phyloP scores from a whole-genome alignment of 1,284 basidiomycete genomes.

The Coniferiporia sulphurascens region DNA sequence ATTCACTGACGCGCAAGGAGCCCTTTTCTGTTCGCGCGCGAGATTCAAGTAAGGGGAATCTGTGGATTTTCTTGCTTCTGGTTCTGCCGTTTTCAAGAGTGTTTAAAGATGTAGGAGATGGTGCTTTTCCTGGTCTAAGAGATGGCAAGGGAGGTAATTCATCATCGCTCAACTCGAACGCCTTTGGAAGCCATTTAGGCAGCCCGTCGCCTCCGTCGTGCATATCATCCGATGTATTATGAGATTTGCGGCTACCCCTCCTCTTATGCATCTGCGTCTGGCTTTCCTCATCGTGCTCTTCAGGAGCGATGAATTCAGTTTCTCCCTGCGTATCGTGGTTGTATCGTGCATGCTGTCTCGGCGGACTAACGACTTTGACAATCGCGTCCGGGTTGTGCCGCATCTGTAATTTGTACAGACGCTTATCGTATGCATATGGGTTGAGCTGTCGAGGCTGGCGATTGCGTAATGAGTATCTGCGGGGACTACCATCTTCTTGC shows the following conservation, averaged over 20 bases:
- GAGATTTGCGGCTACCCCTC: conserved; percentile 5
- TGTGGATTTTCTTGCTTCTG: background rate
- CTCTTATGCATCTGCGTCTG: conserved; percentile 14
- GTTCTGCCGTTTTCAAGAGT: background rate
- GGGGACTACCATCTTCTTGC: conserved; percentile 12
- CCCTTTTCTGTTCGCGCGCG: background rate
- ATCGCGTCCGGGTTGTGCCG: conserved; percentile 53
- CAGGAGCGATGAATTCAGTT: conserved; percentile 25
- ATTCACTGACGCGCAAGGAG: background rate
- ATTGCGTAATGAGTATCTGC: conserved; percentile 46
- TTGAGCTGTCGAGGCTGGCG: conserved; percentile 47
- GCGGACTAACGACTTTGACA: conserved; percentile 38
- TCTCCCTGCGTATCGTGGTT: conserved; percentile 20
- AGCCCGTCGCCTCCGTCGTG: background rate
- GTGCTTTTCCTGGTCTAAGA: background rate
- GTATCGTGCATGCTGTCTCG: background rate
- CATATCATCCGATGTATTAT: conserved; percentile 4
- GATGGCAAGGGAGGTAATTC: conserved; percentile 7
- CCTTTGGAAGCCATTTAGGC: conserved; percentile 7
- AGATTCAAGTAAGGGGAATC: conserved; percentile 10
- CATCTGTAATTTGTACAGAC: conserved; percentile 43
- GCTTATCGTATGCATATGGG: conserved; percentile 49
- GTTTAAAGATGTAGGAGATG: background rate
- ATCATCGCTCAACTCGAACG: conserved; percentile 16
- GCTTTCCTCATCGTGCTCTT: conserved; percentile 19